Percentiles rank a stretch among this genome's conserved stretches.
phyloP scores from a whole-genome alignment of 306 rosid genomes.

The Citrullus mucosospermus region DNA sequence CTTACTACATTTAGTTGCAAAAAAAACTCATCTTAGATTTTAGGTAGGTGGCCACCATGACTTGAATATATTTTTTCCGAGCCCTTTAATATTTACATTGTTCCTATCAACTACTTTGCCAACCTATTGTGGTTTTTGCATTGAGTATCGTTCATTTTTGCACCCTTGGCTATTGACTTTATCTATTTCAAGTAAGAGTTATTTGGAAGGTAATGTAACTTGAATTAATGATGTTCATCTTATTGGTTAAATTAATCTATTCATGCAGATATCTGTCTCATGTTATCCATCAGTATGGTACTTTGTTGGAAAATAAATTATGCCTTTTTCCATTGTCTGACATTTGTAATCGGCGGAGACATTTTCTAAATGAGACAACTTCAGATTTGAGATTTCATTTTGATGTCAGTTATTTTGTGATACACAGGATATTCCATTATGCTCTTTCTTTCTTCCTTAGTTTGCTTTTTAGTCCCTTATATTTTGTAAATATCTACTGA shows the following conservation, averaged over 20 bases:
- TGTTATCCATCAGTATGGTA: neutral
- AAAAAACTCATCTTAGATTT: neutral
- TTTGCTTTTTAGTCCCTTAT: neutral
- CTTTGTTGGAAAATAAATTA: neutral
- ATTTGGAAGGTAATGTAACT: neutral
- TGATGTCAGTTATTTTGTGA: neutral
- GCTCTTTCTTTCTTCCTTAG: neutral
- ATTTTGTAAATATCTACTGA: conserved; percentile 11
- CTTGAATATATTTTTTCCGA: neutral
- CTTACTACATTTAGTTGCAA: neutral
- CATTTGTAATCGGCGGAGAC: neutral
- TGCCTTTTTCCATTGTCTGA: neutral
- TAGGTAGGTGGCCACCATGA: neutral
- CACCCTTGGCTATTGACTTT: neutral
- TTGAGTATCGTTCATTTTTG: neutral
- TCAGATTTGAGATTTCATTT: neutral
- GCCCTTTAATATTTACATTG: neutral
- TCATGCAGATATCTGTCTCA: neutral
- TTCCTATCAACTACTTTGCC: neutral
- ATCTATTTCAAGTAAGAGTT: neutral
- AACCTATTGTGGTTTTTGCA: neutral
- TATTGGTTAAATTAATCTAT: neutral
- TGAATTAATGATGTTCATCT: neutral
- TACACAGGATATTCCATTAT: neutral
- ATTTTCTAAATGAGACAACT: neutral